Percentiles rank a stretch among this genome's conserved stretches.
Evolutionary conservation across 192 early-diverging fungal species (phyloP).

Genomic region (Entomortierella beljakovae): DNA sequence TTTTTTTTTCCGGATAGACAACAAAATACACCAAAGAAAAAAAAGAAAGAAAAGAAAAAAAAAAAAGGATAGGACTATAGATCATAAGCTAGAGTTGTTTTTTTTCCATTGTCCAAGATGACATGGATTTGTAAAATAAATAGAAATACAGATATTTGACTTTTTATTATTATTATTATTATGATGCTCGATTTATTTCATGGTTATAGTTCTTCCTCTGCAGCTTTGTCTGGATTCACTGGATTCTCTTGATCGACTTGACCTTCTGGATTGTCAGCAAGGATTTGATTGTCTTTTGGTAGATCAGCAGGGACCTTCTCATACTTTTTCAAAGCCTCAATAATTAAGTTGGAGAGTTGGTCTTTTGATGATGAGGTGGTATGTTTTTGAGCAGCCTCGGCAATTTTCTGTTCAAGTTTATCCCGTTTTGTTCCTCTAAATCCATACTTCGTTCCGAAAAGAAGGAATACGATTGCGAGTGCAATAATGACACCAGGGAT

Average conservation of each 20-base stretch:
- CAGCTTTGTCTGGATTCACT: too few relatives aligned
- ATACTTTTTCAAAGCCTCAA: too few relatives aligned
- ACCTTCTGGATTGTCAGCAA: too few relatives aligned
- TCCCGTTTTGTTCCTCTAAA: constrained; percentile 9
- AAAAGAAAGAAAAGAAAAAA: constrained; percentile 3
- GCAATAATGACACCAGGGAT: constrained; percentile 10
- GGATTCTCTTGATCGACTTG: too few relatives aligned
- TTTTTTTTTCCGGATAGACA: not conserved
- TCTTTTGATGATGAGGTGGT: too few relatives aligned
- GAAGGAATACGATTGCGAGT: not conserved
- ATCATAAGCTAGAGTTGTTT: constrained; percentile 4
- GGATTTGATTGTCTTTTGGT: too few relatives aligned
- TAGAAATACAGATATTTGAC: not conserved
- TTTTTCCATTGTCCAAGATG: not conserved
- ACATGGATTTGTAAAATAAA: constrained; percentile 23
- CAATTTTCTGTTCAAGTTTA: not conserved
- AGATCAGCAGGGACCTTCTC: too few relatives aligned
- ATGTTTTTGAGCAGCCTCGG: not conserved
- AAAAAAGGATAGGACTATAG: not conserved
- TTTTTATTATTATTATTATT: not conserved
- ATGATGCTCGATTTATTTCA: not conserved
- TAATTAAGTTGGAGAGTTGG: too few relatives aligned
- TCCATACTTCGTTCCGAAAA: constrained; percentile 17
- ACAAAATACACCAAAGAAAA: constrained; percentile 4
- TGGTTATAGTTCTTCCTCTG: not conserved